Percentiles rank a stretch among this genome's conserved stretches.
Conservation (phyloP, 2,329 filamentous ascomycete genomes). For the Mollisiaceae sp. region DNA sequence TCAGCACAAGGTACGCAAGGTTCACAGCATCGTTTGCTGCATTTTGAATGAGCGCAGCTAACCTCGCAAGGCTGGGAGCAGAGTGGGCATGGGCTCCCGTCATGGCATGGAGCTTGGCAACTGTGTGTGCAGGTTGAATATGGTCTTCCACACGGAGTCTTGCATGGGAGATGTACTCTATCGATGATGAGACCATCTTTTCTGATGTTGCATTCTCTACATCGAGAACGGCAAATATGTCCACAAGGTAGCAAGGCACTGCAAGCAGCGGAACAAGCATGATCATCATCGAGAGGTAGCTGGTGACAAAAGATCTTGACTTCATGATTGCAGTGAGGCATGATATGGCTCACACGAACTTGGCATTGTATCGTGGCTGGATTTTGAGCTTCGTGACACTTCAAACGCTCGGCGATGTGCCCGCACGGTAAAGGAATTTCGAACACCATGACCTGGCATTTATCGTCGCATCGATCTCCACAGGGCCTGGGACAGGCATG, state of each 20-base stretch:
- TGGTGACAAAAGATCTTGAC: not conserved
- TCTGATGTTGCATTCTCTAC: not conserved
- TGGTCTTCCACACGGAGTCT: not conserved
- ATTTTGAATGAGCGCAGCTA: conserved; percentile 47
- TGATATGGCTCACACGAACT: not conserved
- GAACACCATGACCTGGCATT: not conserved
- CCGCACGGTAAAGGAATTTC: not conserved
- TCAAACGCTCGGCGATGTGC: not conserved
- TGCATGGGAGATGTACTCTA: conserved; percentile 1
- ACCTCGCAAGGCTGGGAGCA: conserved; percentile 5
- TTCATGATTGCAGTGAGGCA: not conserved
- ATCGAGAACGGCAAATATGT: not conserved
- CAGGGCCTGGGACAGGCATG: not conserved
- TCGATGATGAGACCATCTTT: not conserved
- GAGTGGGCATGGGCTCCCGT: not conserved
- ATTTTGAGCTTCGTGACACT: not conserved
- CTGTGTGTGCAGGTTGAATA: conserved; percentile 7
- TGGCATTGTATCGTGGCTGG: not conserved
- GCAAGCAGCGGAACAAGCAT: not conserved
- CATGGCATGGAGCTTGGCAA: conserved; percentile 1
- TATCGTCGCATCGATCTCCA: conserved; percentile 1
- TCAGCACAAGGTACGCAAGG: conserved; percentile 67
- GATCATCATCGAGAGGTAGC: not conserved
- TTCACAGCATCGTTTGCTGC: conserved; percentile 59
- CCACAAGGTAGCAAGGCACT: conserved; percentile 3